Base-by-base conservation (phyloP, 139 green algal genomes). In the Chlamydomonas sp. region DNA sequence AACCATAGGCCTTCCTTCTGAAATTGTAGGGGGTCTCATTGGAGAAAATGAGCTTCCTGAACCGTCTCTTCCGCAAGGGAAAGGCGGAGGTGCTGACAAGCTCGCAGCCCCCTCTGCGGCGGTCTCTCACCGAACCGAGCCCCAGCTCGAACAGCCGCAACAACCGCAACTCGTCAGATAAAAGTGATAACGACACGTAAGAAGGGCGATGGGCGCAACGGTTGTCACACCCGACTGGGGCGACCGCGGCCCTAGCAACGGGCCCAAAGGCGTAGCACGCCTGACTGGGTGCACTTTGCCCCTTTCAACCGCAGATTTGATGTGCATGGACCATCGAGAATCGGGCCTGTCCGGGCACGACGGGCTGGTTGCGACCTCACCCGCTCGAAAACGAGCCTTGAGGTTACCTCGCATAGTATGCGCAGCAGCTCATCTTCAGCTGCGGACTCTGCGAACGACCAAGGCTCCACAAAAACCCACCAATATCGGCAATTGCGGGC, bases 171-270 rank as follows among this genome's bases (percentile, higher is more conserved):
- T 83, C 84, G 3, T 83, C 75, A 49, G 78, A 57, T 20, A 75
- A 88, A 71, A 71, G 66, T 71, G 75, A 88, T 4, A 77, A 14
- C 6, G 84, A 88, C 75, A 73, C 60, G 83, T 88, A 77, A 75
- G 83, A 8, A 63, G 18, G 74, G 7, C 49, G 31, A 7, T 60
- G 9, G 2, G 66, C 10, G 66, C 10, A 10, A 10, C 66, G 66
- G 66, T 71, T 71, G 10, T 71, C 12, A 71, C 66, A 71, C 10
- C 66, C 10, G 66, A 18, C 10, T 71, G 66, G 10, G 12, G 66
- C 66, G 12, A 71, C 66, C 10, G 66, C 12, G 12, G 66, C 66
- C 66, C 66, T 71, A 18, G 10, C 66, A 18, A 71, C 12, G 66
- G 10, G 12, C 10, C 66, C 66, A 71, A 71, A 71, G 66, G 10